Evolutionary conservation across 2,329 filamentous ascomycete genomes (phyloP).

Genomic region (Geosmithia putterillii): DNA sequence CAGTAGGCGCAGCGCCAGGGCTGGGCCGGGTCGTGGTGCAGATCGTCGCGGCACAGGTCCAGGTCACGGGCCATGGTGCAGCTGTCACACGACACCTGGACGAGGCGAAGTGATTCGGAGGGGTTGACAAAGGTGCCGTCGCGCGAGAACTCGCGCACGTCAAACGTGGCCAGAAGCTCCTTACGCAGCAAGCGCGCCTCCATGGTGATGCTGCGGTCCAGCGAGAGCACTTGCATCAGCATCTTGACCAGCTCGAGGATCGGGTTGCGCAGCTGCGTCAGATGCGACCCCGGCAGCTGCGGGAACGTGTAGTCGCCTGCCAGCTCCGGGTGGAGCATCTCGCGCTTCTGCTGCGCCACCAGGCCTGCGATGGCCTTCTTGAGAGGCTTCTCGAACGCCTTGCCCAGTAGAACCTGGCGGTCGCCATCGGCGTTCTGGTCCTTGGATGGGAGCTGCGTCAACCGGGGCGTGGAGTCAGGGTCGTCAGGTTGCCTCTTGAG

Average conservation of each 20-base stretch:
- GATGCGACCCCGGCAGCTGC: constrained; percentile 58
- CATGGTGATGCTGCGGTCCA: constrained; percentile 82
- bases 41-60: constrained; percentile 81
- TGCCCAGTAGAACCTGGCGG: constrained; percentile 56
- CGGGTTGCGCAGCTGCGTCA: constrained; percentile 40
- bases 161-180: constrained; percentile 79
- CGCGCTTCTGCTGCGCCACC: constrained; percentile 76
- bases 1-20: constrained; percentile 70
- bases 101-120: constrained; percentile 58
- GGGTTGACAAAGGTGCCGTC: constrained; percentile 86
- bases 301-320: constrained; percentile 83
- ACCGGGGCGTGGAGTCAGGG: constrained; percentile 37
- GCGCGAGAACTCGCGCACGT: constrained; percentile 84
- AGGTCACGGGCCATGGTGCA: constrained; percentile 84
- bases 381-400: constrained; percentile 74
- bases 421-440: constrained; percentile 47
- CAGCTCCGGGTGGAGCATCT: constrained; percentile 80
- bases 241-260: constrained; percentile 85
- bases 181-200: constrained; percentile 83
- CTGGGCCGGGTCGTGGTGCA: constrained; percentile 25
- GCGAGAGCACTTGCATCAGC: constrained; percentile 80
- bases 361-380: constrained; percentile 78
- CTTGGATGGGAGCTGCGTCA: constrained; percentile 43
- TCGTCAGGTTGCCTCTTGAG: constrained; percentile 57
- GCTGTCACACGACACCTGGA: constrained; percentile 73